Evolutionary conservation across 352 stramenopile species (phyloP).

Genomic region (Halophytophthora batemanensis): DNA sequence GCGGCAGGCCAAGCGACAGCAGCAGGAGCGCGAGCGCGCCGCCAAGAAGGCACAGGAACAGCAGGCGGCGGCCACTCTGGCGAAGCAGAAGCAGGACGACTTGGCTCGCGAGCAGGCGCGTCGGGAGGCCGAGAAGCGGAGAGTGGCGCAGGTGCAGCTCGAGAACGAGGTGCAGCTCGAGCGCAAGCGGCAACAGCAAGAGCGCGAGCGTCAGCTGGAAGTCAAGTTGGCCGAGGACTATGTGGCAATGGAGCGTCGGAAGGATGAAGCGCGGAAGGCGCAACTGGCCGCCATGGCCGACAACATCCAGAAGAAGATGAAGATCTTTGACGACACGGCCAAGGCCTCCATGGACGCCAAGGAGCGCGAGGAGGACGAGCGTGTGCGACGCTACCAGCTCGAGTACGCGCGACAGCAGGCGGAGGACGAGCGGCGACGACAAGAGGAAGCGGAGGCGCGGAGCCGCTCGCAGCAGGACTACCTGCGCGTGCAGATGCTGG

Average conservation of each 20-base stretch:
- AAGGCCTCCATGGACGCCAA: conserved; percentile 65
- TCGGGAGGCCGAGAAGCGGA: conserved; percentile 60
- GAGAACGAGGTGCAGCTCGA: conserved; percentile 68
- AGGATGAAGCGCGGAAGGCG: conserved; percentile 55
- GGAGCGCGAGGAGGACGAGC: conserved; percentile 61
- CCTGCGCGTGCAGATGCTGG: conserved; percentile 55
- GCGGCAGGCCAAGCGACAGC: conserved; percentile 51
- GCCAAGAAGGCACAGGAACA: conserved; percentile 53
- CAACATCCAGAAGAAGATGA: conserved; percentile 82
- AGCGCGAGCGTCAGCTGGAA: conserved; percentile 55
- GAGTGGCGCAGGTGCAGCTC: conserved; percentile 48
- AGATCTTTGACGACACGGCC: conserved; percentile 79
- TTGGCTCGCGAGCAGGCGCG: conserved; percentile 37
- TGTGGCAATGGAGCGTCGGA: conserved; percentile 66
- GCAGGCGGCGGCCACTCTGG: conserved; percentile 37
- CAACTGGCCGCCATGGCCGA: conserved; percentile 69
- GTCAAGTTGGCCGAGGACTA: conserved; percentile 71
- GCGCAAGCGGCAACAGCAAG: conserved; percentile 51
- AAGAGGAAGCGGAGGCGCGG: conserved; percentile 45
- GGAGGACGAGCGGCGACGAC: conserved; percentile 53
- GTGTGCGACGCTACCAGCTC: conserved; percentile 57
- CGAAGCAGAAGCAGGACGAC: conserved; percentile 57
- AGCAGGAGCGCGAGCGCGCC: conserved; percentile 43
- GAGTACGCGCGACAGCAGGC: conserved; percentile 56
- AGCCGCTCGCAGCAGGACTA: conserved; percentile 52